Evolutionary conservation across 2,329 filamentous ascomycete genomes (phyloP), one percentile per base, ranked within the genome.

Genomic region (Hypoxylon sp.): DNA sequence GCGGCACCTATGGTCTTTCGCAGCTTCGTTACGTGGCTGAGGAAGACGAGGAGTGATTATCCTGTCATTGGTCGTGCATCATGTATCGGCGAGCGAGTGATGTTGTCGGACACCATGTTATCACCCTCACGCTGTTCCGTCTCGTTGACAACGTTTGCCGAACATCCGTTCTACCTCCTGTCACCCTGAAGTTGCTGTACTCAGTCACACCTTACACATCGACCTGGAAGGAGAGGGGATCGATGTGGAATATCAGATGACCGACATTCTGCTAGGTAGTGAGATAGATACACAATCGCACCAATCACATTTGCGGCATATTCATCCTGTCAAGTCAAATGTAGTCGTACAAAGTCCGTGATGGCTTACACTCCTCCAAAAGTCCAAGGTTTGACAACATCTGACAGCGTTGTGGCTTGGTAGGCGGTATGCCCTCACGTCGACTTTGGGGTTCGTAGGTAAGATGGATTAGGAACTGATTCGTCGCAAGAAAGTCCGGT

Each of bases 271-370:
- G 41, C 28, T n/a, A n/a, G n/a, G n/a, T n/a, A 28, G 43, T 9
- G 38, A 52, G 53, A 63, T 63, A 63, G 53, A 53, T 23, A 58
- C 50, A 50, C 32, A 49, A 34, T 65, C 43, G n/a, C 43, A 60
- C 51, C 49, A 49, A 53, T 50, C 41, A 49, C 23, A 56, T 41
- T 25, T 56, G 38, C 34, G 50, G 32, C 43, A 28, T 9, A 30
- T 32, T 46, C 38, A 45, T 45, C 30, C 38, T 46, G 41, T 19
- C 36, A 49, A 30, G 28, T 30, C 1, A 30, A 30, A 51, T 51
- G 38, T 21, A 30, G 53, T 30, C 48, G 36, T 52, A 25, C 58
- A 41, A 34, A 60, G 53, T 48, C 19, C 41, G 36, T 46, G 28
- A 48, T 46, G 41, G 21, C 14, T 36, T 53, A 28, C n/a, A 49